phyloP scores from a whole-genome alignment of 2,329 filamentous ascomycete species.

The Fusarium abutilonis region DNA sequence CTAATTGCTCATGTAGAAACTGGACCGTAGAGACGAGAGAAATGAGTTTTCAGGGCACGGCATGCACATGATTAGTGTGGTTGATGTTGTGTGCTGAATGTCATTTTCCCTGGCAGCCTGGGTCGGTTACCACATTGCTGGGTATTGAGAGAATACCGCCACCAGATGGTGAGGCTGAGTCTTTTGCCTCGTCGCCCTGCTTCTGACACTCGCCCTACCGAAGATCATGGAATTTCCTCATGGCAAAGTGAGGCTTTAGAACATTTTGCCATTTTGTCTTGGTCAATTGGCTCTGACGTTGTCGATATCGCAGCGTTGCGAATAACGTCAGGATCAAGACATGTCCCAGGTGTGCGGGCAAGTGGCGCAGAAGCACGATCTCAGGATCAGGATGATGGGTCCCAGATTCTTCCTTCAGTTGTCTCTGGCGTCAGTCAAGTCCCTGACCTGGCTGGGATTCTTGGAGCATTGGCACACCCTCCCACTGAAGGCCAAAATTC shows the following conservation, averaged over 20 bases:
- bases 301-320: conserved; percentile 25
- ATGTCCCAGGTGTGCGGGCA: conserved; percentile 17
- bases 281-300: conserved; percentile 18
- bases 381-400: conserved; percentile 11
- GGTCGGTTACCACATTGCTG: conserved; percentile 5
- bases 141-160: conserved; percentile 5
- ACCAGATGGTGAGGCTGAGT: conserved; percentile 13
- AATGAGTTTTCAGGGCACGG: conserved; percentile 12
- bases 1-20: conserved; percentile 15
- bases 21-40: conserved; percentile 17
- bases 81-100: conserved; percentile 17
- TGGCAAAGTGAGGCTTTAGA: conserved; percentile 21
- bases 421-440: conserved; percentile 15
- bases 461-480: conserved; percentile 9
- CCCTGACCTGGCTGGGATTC: conserved; percentile 5
- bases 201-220: conserved; percentile 25
- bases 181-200: conserved; percentile 17
- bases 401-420: conserved; percentile 6
- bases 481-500: conserved; percentile 3
- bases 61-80: conserved; percentile 2
- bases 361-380: conserved; percentile 32
- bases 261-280: conserved; percentile 8
- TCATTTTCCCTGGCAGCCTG: not conserved
- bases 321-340: conserved; percentile 31
- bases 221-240: conserved; percentile 16